A percentile compares a stretch with the other conserved stretches of the same genome.
Conservation (phyloP, 768 basidiomycete species). For the Amyloporia xantha region DNA sequence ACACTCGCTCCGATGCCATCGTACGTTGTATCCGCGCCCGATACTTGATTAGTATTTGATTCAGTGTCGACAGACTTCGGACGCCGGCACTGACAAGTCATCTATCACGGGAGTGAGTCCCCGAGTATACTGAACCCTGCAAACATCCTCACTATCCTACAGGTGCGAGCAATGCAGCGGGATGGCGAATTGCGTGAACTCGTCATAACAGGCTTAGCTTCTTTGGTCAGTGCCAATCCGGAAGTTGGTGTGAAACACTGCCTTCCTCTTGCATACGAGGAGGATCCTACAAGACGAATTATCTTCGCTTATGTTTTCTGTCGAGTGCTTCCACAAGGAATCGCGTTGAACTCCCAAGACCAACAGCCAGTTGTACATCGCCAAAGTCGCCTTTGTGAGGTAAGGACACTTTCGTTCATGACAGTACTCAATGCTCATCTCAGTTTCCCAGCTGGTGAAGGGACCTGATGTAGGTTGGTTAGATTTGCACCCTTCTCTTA, state of each 20-base stretch:
- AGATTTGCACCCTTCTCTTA: neutral
- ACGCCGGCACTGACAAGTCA: conserved; percentile 23
- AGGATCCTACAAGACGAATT: conserved; percentile 58
- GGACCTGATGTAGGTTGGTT: conserved; percentile 55
- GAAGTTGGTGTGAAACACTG: conserved; percentile 89
- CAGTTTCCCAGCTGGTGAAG: conserved; percentile 70
- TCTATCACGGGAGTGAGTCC: conserved; percentile 17
- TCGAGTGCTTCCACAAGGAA: conserved; percentile 72
- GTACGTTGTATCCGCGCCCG: conserved; percentile 16
- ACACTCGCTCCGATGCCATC: conserved; percentile 38
- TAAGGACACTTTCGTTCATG: conserved; percentile 9
- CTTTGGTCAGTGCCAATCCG: conserved; percentile 77
- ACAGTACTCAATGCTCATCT: neutral
- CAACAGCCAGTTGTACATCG: conserved; percentile 22
- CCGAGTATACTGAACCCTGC: neutral
- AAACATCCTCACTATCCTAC: neutral
- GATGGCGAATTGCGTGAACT: conserved; percentile 57
- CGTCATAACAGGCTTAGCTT: conserved; percentile 73
- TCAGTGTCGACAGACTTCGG: conserved; percentile 12
- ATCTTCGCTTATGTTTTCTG: conserved; percentile 86
- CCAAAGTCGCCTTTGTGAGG: conserved; percentile 30
- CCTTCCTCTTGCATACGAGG: conserved; percentile 69
- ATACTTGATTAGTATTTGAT: no score
- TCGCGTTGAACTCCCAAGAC: conserved; percentile 63
- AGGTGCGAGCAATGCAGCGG: conserved; percentile 19